Evolutionary conservation across 306 rosid genomes (phyloP).

Genomic region (Hippophae rhamnoides): DNA sequence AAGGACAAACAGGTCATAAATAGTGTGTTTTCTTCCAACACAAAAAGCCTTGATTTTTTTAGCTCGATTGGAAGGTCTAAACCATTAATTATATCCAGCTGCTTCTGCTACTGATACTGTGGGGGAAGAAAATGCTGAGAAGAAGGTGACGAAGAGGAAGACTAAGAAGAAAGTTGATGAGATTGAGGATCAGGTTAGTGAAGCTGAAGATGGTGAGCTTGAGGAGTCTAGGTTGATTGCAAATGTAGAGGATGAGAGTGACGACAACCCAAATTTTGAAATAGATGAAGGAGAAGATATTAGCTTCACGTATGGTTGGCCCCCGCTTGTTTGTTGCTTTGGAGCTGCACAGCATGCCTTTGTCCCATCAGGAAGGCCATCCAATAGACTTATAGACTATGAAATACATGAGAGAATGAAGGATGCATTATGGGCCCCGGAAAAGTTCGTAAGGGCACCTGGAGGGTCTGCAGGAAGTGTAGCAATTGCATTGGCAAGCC

Average conservation of each 20-base stretch:
- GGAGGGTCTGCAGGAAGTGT: conserved; percentile 80
- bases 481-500: conserved; percentile 78
- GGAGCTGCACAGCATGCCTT: conserved; percentile 89
- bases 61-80: conserved; percentile 15
- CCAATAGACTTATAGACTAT: conserved; percentile 65
- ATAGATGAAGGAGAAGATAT: conserved; percentile 69
- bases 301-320: conserved; percentile 76
- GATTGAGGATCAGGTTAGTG: conserved; percentile 29
- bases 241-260: conserved; percentile 44
- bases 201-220: conserved; percentile 35
- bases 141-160: conserved; percentile 50
- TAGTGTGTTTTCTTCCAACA: not conserved
- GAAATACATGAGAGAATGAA: conserved; percentile 72
- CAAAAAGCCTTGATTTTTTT: not conserved
- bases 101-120: conserved; percentile 28
- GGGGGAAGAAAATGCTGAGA: conserved; percentile 50
- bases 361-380: conserved; percentile 80
- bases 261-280: conserved; percentile 23
- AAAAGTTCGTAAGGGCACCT: conserved; percentile 69
- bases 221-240: conserved; percentile 40
- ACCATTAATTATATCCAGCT: conserved; percentile 30
- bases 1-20: too few relatives aligned
- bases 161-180: conserved; percentile 33
- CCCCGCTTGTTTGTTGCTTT: conserved; percentile 96
- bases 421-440: conserved; percentile 73